Base-by-base conservation (phyloP, 345 rosid genomes). In the Citrus hindsii region DNA sequence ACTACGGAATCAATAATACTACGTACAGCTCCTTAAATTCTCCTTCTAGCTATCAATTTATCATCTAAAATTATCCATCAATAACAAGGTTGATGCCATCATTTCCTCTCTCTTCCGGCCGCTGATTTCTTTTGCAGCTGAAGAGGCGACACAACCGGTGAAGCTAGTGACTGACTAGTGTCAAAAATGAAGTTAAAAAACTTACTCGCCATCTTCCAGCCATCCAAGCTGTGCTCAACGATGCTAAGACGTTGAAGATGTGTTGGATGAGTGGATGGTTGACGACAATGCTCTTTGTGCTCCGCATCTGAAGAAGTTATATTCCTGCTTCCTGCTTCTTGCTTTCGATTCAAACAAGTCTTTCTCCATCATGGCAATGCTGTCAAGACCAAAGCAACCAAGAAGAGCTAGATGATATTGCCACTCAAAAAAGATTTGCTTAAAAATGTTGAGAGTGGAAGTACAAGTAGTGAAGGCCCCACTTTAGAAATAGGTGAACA, bases 381-480 rank as follows among this genome's bases (percentile, higher is more conserved):
- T 33, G 5, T 9, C 14, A 74, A 74, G 38, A 37, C 38, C 38
- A 37, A 37, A 37, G 8, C 1, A 37, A 37, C 38, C 38, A 37
- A 37, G 9, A 37, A 37, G 38, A 37, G 38, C 38, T 1, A 6
- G 8, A 37, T 37, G 9, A 37, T 37, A 6, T 37, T 37, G 0
- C 38, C 8, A 37, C 38, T 1, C 9, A 7, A 37, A 7, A n/a
- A n/a, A n/a, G n/a, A n/a, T n/a, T n/a, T n/a, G n/a, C n/a, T n/a
- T n/a, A n/a, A n/a, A n/a, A n/a, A n/a, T n/a, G n/a, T 7, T 37
- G 38, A 37, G 2, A 37, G 38, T 37, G 38, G 38, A 37, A 1
- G 38, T 6, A 6, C 0, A 38, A 38, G 10, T 38, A 8, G 0
- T 38, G 10, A 7, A 38, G 42, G 0, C 42, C 2, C 9, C 9